A percentile compares a stretch with the other conserved stretches of the same genome.
Conservation (phyloP, 306 rosid species). For the Rubus parviflorus region DNA sequence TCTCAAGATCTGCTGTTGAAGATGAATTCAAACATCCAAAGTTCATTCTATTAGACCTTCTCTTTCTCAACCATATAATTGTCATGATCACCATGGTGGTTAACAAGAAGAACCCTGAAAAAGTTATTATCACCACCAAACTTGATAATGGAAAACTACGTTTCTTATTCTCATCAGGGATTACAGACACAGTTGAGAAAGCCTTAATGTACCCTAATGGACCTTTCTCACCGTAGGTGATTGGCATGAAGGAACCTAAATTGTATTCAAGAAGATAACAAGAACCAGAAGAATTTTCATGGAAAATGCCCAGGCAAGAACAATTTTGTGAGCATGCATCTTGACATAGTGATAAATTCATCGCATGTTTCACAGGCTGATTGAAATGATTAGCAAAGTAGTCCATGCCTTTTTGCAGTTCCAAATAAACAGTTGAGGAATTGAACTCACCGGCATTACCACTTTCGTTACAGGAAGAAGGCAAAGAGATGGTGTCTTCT, state of each 20-base stretch:
- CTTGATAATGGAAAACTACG: constrained; percentile 5
- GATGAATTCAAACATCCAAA: constrained; percentile 9
- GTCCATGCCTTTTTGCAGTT: constrained; percentile 3
- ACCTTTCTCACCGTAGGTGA: not conserved
- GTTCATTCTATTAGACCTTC: not conserved
- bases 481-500: constrained; percentile 5
- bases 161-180: not conserved
- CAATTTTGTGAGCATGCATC: constrained; percentile 19
- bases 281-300: constrained; percentile 15
- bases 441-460: not conserved
- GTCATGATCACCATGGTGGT: not conserved
- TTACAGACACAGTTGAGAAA: not conserved
- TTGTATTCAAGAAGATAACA: constrained; percentile 13
- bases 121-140: constrained; percentile 16
- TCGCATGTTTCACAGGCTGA: not conserved
- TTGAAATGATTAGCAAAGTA: constrained; percentile 19
- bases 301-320: constrained; percentile 24
- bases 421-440: constrained; percentile 17
- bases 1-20: constrained; percentile 18
- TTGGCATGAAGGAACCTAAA: constrained; percentile 10
- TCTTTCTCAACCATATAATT: constrained; percentile 13
- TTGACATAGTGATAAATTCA: constrained; percentile 9
- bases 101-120: constrained; percentile 9
- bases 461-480: constrained; percentile 18
- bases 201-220: constrained; percentile 27